These are phyloP conservation scores for Aspergillus terreus DNA, from an alignment of 2,329 filamentous ascomycete genomes.

Conservation along the genomic window DNA sequence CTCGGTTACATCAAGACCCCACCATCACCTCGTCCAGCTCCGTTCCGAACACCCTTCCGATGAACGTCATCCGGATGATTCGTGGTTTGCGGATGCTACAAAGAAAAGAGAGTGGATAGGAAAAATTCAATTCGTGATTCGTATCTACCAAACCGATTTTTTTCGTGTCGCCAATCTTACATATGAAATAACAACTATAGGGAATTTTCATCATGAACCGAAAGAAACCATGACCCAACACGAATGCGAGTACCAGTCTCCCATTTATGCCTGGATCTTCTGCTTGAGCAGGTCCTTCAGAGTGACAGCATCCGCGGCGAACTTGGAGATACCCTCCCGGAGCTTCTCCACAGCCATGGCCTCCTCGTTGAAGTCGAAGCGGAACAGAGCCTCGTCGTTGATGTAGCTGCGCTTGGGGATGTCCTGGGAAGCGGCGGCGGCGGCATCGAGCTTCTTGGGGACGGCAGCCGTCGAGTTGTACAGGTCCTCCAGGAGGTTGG, in stretches of 20 bases:
- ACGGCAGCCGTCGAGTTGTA: slow-evolving; percentile 77
- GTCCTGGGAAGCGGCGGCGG: slow-evolving; percentile 62
- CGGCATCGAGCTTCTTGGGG: slow-evolving; percentile 86
- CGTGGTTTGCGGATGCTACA: not conserved
- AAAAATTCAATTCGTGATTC: slow-evolving; percentile 18
- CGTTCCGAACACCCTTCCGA: not conserved
- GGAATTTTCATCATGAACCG: slow-evolving; percentile 2
- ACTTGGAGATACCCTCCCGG: slow-evolving; percentile 98
- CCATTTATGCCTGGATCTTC: slow-evolving; percentile 63
- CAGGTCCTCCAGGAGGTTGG: slow-evolving; percentile 90
- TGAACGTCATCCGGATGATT: not conserved
- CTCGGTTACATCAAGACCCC: not conserved
- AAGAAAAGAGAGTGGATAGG: slow-evolving; percentile 3
- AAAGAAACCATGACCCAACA: slow-evolving; percentile 1
- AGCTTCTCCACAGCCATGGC: slow-evolving; percentile 99
- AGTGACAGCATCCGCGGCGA: slow-evolving; percentile 89
- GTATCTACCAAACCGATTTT: slow-evolving; percentile 21
- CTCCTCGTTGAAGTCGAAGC: slow-evolving; percentile 99
- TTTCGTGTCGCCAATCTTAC: slow-evolving; percentile 22
- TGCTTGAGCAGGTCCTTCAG: slow-evolving; percentile 87
- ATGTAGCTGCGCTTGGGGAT: slow-evolving; percentile 90
- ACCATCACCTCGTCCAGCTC: no score
- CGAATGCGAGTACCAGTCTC: slow-evolving; percentile 7
- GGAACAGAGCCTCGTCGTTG: slow-evolving; percentile 83
- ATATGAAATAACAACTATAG: slow-evolving; percentile 9